Conservation (phyloP, 2,329 filamentous ascomycete species). For the Calonectria pseudoreteaudii region DNA sequence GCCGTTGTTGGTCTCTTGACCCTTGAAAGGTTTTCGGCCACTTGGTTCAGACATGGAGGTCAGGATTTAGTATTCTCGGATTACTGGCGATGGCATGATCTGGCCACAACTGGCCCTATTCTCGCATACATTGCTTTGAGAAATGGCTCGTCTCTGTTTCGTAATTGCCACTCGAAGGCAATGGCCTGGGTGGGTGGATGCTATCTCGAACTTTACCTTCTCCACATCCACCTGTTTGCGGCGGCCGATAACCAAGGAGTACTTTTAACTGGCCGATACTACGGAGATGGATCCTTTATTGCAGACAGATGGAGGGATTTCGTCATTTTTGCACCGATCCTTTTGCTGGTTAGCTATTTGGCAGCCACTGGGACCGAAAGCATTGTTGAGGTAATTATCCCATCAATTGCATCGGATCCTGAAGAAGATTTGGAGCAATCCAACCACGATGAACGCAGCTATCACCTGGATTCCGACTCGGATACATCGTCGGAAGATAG, state of each 20-base stretch:
- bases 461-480: neutral
- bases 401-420: neutral
- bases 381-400: neutral
- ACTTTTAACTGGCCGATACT: constrained; percentile 35
- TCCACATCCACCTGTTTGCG: constrained; percentile 72
- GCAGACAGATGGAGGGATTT: constrained; percentile 41
- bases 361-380: neutral
- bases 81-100: neutral
- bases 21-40: constrained; percentile 48
- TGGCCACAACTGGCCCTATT: constrained; percentile 58
- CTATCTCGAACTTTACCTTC: constrained; percentile 69
- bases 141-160: constrained; percentile 48
- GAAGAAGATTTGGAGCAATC: neutral
- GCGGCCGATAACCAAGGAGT: constrained; percentile 67
- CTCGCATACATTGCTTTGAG: constrained; percentile 64
- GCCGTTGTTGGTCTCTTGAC: constrained; percentile 64
- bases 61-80: constrained; percentile 64
- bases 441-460: neutral
- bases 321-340: constrained; percentile 36
- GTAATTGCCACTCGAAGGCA: constrained; percentile 51
- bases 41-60: constrained; percentile 51
- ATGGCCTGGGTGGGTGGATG: constrained; percentile 65
- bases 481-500: neutral
- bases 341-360: constrained; percentile 30
- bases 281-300: constrained; percentile 33